Evolutionary conservation across 176 grass and related monocot genomes (phyloP).

Genomic region (Typha latifolia): DNA sequence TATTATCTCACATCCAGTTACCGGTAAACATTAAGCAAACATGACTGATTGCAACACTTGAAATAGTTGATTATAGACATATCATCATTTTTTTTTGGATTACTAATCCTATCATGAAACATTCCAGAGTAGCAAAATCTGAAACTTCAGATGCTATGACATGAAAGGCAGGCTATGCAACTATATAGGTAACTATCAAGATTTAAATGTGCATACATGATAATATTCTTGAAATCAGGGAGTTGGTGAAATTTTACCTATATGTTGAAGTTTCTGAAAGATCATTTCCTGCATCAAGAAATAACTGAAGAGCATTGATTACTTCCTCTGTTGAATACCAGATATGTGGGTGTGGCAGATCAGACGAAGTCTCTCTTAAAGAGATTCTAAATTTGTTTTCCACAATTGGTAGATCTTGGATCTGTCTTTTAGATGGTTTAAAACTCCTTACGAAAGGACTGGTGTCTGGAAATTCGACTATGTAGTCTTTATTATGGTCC

Average conservation of each 20-base stretch:
- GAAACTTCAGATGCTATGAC: not conserved
- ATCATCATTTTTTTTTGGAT: not conserved
- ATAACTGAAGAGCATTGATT: constrained; percentile 63
- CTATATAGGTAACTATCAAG: not conserved
- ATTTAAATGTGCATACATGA: not conserved
- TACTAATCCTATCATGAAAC: not conserved
- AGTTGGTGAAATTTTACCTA: constrained; percentile 35
- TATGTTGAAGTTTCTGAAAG: constrained; percentile 65
- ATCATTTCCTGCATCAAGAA: constrained; percentile 46
- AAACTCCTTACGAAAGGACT: constrained; percentile 34
- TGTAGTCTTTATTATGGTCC: constrained; percentile 94
- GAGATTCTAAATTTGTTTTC: constrained; percentile 37
- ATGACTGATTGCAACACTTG: not conserved
- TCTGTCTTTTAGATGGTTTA: constrained; percentile 26
- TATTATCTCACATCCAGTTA: not conserved
- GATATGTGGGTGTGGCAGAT: constrained; percentile 62
- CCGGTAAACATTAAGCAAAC: not conserved
- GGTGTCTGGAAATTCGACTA: constrained; percentile 83
- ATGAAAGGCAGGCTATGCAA: not conserved
- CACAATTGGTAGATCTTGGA: constrained; percentile 24
- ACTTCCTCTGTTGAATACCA: constrained; percentile 83
- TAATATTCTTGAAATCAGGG: constrained; percentile 7
- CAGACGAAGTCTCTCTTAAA: constrained; percentile 40
- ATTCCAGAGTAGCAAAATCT: not conserved
- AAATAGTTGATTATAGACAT: not conserved